phyloP scores from a whole-genome alignment of 768 basidiomycete genomes.

The Boletus tylopilopsis region DNA sequence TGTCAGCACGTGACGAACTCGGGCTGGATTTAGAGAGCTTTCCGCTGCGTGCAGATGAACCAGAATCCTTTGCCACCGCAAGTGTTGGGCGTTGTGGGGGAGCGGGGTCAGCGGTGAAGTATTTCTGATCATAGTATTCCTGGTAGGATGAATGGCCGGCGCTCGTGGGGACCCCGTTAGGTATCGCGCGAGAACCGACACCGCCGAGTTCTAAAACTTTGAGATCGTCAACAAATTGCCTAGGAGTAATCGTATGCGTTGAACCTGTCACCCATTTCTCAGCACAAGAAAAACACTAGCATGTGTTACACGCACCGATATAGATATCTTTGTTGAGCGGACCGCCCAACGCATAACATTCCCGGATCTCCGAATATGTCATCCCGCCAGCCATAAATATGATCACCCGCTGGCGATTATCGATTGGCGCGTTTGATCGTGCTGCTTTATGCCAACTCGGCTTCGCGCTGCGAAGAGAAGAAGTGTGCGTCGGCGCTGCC shows the following conservation, averaged over 20 bases:
- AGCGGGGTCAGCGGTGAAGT: constrained; percentile 43
- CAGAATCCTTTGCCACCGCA: constrained; percentile 25
- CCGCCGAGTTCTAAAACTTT: constrained; percentile 86
- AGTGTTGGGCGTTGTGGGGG: constrained; percentile 28
- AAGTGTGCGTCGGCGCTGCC: constrained; percentile 48
- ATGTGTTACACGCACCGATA: constrained; percentile 58
- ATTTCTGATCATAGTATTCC: constrained; percentile 77
- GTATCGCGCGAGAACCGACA: constrained; percentile 67
- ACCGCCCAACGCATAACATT: constrained; percentile 76
- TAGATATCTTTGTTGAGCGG: constrained; percentile 82
- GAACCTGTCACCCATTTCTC: constrained; percentile 57
- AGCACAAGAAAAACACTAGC: constrained; percentile 41
- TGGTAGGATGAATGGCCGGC: constrained; percentile 55
- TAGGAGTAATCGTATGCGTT: constrained; percentile 81
- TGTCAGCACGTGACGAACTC: constrained; percentile 49
- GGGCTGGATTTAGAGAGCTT: constrained; percentile 36
- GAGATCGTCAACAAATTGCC: constrained; percentile 81
- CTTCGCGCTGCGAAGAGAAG: constrained; percentile 84
- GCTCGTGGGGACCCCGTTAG: constrained; percentile 61
- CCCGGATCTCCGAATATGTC: constrained; percentile 93
- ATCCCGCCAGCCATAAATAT: constrained; percentile 94
- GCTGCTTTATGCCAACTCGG: constrained; percentile 86
- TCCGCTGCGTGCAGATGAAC: constrained; percentile 14
- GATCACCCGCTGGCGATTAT: constrained; percentile 71
- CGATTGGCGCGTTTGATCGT: constrained; percentile 45